phyloP scores from a whole-genome alignment of 371 early-diverging fungal species.

The Mortierella sp. region DNA sequence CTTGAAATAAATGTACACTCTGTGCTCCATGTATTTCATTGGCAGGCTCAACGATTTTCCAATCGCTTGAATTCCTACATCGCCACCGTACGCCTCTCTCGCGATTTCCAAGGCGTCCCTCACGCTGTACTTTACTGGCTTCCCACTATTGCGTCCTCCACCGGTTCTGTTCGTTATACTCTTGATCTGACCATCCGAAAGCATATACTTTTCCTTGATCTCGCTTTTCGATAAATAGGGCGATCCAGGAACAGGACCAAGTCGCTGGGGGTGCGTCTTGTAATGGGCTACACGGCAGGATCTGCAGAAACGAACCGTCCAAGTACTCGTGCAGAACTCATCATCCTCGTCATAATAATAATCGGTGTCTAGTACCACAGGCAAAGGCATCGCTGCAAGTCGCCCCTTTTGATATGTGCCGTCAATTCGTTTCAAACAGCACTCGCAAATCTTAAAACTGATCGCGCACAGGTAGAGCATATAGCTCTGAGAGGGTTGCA shows the following conservation, averaged over 20 bases:
- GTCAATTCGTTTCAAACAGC: conserved; percentile 8
- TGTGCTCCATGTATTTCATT: conserved; percentile 2
- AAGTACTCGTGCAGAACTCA: neutral
- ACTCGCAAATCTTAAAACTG: conserved; percentile 27
- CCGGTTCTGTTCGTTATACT: neutral
- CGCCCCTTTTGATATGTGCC: neutral
- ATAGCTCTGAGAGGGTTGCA: conserved; percentile 17
- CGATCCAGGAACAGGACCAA: too few relatives aligned
- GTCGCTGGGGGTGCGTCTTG: neutral
- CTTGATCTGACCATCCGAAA: neutral
- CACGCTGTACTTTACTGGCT: conserved; percentile 11
- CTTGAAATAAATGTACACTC: neutral
- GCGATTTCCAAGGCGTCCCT: neutral
- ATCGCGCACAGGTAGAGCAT: conserved; percentile 26
- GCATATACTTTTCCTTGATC: conserved; percentile 10
- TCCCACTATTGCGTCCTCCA: neutral
- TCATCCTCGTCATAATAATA: neutral
- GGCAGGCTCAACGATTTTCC: neutral
- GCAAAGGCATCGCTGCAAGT: conserved; percentile 23
- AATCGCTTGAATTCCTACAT: conserved; percentile 17
- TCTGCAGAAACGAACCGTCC: conserved; percentile 19
- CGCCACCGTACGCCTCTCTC: conserved; percentile 17
- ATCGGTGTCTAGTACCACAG: neutral
- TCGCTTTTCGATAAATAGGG: neutral
- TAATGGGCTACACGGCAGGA: conserved; percentile 11